Base-by-base conservation (phyloP, 108 stramenopile species). In the Ochromonas danica region DNA sequence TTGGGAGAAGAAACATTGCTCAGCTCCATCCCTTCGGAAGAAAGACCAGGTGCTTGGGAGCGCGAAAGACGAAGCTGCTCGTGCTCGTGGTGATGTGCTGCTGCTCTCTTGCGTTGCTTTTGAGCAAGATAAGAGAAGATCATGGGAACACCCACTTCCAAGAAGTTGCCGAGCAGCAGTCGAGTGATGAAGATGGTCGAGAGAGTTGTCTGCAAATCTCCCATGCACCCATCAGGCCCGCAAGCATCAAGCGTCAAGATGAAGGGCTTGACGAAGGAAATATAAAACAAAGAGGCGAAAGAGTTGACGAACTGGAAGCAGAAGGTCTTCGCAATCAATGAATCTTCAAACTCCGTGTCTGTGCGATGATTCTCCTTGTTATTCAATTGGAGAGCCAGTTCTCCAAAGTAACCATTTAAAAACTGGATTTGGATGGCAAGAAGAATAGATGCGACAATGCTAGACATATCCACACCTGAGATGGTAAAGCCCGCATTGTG, bases 141-240 rank as follows among this genome's bases (percentile, higher is more conserved):
- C n/a, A n/a, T n/a, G n/a, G n/a, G n/a, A n/a, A n/a, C n/a, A n/a
- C n/a, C n/a, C n/a, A 86, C 61, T 27, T 85, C 86, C 14, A 39
- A 79, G n/a, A 83, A 31, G 82, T 86, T 86, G 31, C 81, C 84
- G 3, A 86, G 42, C 45, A 79, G n/a, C 25, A 86, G 6, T 1
- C 43, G n/a, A 17, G 81, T 77, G 27, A 82, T 0, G 28, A 82
- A 62, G 42, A 82, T 75, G 33, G 71, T 14, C 14, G 31, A 43
- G 0, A 82, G 28, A 0, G 71, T 71, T 28, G 22, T 0, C 22
- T 78, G 75, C 40, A 82, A 60, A 35, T 82, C 77, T 0, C 0
- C 17, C 62, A 82, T 57, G 41, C 81, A 82, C 6, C 45, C 22
- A 51, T 51, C 6, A 51, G 6, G 22, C 6, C 6, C 41, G 40